phyloP scores from a whole-genome alignment of 2,329 filamentous ascomycete genomes.

The Tolypocladium ophioglossoides region DNA sequence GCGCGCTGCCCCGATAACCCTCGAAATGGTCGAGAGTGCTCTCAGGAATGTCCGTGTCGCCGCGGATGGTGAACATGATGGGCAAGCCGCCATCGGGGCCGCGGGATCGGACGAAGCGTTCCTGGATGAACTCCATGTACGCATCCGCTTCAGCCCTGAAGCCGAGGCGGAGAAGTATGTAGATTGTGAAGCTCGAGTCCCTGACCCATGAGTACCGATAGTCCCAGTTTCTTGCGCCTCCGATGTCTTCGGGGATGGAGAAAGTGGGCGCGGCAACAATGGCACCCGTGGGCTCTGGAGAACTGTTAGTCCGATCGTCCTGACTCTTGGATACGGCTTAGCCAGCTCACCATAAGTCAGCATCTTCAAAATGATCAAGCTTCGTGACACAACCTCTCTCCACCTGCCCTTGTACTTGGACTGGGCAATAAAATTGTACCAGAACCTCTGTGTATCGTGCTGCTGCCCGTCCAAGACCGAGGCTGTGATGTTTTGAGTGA shows the following conservation, averaged over 20 bases:
- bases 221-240: conserved; percentile 57
- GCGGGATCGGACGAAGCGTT: conserved; percentile 55
- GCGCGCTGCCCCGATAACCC: conserved; percentile 59
- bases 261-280: conserved; percentile 71
- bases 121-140: conserved; percentile 70
- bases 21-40: conserved; percentile 58
- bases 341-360: conserved; percentile 46
- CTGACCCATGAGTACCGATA: conserved; percentile 72
- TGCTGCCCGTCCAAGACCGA: conserved; percentile 51
- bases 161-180: conserved; percentile 65
- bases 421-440: conserved; percentile 63
- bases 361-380: conserved; percentile 64
- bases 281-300: conserved; percentile 59
- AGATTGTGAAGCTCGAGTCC: conserved; percentile 68
- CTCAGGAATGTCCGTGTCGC: conserved; percentile 65
- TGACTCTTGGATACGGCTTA: background rate
- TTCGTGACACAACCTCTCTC: conserved; percentile 60
- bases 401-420: conserved; percentile 63
- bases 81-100: conserved; percentile 52
- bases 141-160: conserved; percentile 67
- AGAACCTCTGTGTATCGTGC: conserved; percentile 59
- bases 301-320: background rate
- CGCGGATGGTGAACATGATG: conserved; percentile 74
- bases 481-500: conserved; percentile 47
- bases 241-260: conserved; percentile 64